Evolutionary conservation across 2,329 filamentous ascomycete species (phyloP), one percentile per base, ranked within the genome.

Genomic region (Ophiostoma piceae): DNA sequence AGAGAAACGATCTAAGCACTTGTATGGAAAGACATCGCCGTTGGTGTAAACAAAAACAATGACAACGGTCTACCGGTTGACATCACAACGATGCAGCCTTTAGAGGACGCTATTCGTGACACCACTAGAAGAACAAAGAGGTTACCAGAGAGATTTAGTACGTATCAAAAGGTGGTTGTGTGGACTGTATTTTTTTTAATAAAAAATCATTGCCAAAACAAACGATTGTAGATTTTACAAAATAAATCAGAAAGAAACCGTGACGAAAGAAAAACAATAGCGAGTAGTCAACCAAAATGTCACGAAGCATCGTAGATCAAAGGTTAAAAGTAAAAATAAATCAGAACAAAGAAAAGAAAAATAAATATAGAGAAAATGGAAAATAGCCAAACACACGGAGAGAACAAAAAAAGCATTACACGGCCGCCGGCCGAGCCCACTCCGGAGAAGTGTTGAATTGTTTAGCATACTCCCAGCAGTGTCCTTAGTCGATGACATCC

Each of bases 301-400:
- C 43, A 47, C 43, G 43, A 47, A 16, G 16, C 43, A 47, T 47
- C 19, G 16, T 16, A 57, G 51, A 57, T 57, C 51, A 57, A 57
- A 57, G 6, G n/a, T 29, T 57, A 57, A 57, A 57, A 57, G 51
- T 57, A 29, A 57, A 57, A 57, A 57, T 57, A 57, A 29, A 26
- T 14, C 51, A 22, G 51, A 57, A 57, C 51, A 57, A 57, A 57
- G 51, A 57, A 57, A 57, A 29, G 9, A 1, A 26, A 26, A 57
- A 11, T 12, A 57, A 47, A 47, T 12, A 57, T 22, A 22, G 7
- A 57, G 51, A 26, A 57, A 12, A 54, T 54, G 26, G 3, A 14
- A 57, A 57, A 26, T 57, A 9, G 51, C 3, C 9, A 14, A 57
- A 26, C 6, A 2, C 16, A 57, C 9, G n/a, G 11, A 57, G 11